Base-by-base conservation (phyloP, 305 asterid genomes). In the Fraxinus latifolia region DNA sequence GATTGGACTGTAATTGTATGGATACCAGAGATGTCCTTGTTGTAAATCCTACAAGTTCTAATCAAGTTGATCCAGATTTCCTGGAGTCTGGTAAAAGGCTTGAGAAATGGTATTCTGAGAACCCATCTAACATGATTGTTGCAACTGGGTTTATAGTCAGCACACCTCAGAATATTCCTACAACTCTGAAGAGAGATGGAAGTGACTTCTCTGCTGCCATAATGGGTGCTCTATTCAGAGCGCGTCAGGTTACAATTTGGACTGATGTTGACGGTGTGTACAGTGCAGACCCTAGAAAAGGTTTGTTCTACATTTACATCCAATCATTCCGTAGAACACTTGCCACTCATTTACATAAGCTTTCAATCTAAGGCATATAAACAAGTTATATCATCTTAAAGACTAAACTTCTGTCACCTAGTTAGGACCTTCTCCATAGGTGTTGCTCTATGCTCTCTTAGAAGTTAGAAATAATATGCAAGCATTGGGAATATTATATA, bases 241-340 rank as follows among this genome's bases (percentile, higher is more conserved):
- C 23, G 3, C 87, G 96, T 25, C 97, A 92, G 89, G 93, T 95
- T 79, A 95, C 99, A 34, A 93, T 95, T 67, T 95, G 99, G 99
- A 95, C 99, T 31, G 99, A 95, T 60, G 99, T 95, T 86, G 91
- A 95, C 87, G 99, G 99, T 32, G 97, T 95, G 19, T 95, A 91
- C 84, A 95, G 98, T 87, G 99, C 99, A 65, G 99, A 95, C 79
- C 99, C 99, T 5, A 90, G 99, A 84, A 95, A 95, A 94, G 99
- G 99, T 95, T 74, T 76, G 68, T 81, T 50, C 81, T 36, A 60
- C 62, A 19, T 50, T 50, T 37, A 50, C 19, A 15, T 50, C 21
- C 60, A 14, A 19, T 50, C 60, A 50, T 50, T 50, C 60, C 0
- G 7, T 14, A 50, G 60, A 50, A n/a, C 60, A 50, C 60, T 50